Conservation (phyloP, 441 rosid genomes). For the Gossypium trilobum region DNA sequence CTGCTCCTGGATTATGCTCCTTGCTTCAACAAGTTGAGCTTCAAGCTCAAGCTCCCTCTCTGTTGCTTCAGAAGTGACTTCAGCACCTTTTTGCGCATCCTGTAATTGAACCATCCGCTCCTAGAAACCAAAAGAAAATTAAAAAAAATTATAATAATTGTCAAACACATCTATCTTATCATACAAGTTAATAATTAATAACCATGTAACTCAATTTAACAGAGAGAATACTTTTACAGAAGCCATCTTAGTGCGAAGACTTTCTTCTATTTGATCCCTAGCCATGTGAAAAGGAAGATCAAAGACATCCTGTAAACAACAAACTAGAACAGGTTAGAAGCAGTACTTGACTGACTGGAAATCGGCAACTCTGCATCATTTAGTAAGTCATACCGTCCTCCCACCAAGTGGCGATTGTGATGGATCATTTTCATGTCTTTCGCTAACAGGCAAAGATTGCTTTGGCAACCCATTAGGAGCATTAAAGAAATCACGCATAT, state of each 20-base stretch:
- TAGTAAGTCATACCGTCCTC: slow-evolving; percentile 47
- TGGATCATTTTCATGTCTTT: slow-evolving; percentile 50
- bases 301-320: slow-evolving; percentile 64
- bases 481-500: slow-evolving; percentile 87
- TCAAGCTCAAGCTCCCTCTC: slow-evolving; percentile 99
- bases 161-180: not conserved
- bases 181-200: not conserved
- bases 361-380: slow-evolving; percentile 2
- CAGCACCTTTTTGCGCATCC: slow-evolving; percentile 84
- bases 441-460: slow-evolving; percentile 56
- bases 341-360: not conserved
- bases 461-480: slow-evolving; percentile 74
- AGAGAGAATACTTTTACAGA: slow-evolving; percentile 64
- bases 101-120: slow-evolving; percentile 86
- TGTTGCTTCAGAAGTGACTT: slow-evolving; percentile 86
- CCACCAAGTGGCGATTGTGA: slow-evolving; percentile 86
- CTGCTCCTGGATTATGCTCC: slow-evolving; percentile 98
- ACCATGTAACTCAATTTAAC: not conserved
- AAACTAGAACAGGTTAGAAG: slow-evolving; percentile 7
- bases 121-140: slow-evolving; percentile 28
- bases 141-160: not conserved
- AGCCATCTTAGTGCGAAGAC: slow-evolving; percentile 84
- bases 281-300: slow-evolving; percentile 89
- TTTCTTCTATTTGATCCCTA: slow-evolving; percentile 95
- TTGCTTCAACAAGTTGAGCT: slow-evolving; percentile 97